A percentile compares a stretch with the other conserved stretches of the same genome.
phyloP scores from a whole-genome alignment of 1,139 yeast genomes.

The Pichia inconspicua region DNA sequence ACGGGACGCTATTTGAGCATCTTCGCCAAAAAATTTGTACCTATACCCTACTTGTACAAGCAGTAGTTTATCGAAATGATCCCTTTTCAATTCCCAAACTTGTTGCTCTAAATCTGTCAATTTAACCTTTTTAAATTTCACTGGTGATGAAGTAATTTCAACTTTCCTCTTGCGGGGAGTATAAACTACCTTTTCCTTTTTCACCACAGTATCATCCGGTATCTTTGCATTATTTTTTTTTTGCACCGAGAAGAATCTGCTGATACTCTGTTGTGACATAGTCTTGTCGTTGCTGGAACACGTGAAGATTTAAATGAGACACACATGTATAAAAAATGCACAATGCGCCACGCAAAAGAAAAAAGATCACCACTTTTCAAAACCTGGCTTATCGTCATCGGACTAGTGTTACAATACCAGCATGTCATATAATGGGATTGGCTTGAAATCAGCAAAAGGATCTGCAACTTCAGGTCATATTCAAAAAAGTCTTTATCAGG shows the following conservation, averaged over 20 bases:
- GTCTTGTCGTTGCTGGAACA: not conserved
- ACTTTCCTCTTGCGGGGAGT: not conserved
- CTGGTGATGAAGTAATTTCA: not conserved
- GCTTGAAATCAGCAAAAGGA: conserved; percentile 58
- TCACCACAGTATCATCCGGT: not conserved
- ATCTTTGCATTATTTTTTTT: conserved; percentile 1
- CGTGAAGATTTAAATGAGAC: not conserved
- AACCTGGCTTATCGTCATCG: not conserved
- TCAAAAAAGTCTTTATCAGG: conserved; percentile 33
- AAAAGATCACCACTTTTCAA: too few species aligned
- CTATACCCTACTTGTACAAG: conserved; percentile 89
- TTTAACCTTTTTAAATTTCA: conserved; percentile 2
- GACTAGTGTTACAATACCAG: not conserved
- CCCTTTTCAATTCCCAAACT: conserved; percentile 52
- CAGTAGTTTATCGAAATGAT: conserved; percentile 58
- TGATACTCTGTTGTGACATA: conserved; percentile 10
- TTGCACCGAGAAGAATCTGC: conserved; percentile 16
- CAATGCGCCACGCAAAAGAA: not conserved
- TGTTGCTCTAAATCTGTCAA: conserved; percentile 80
- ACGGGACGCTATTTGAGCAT: conserved; percentile 63
- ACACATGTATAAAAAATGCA: too few species aligned
- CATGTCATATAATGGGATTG: conserved; percentile 66
- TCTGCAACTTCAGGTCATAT: conserved; percentile 68
- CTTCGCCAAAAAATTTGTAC: conserved; percentile 77
- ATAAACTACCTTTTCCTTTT: not conserved